Conservation (phyloP, 495 filamentous ascomycete genomes). For the Penicillium bovifimosum region DNA sequence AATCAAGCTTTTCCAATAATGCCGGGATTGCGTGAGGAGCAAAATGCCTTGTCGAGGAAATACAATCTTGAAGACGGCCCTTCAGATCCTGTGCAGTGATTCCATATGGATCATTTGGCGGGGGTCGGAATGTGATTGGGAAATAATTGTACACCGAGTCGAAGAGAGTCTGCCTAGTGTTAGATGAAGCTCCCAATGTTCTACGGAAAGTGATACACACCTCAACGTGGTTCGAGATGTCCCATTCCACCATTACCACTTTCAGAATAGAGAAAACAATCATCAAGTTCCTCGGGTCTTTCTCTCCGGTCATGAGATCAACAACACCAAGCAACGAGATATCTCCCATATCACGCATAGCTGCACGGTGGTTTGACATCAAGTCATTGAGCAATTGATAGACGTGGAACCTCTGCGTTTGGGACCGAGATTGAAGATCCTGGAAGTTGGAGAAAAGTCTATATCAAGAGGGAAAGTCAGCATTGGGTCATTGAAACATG, state of each 20-base stretch:
- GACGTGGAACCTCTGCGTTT: conserved; percentile 57
- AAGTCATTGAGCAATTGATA: conserved; percentile 59
- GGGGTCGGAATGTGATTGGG: conserved; percentile 70
- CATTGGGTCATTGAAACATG: not conserved
- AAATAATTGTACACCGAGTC: conserved; percentile 76
- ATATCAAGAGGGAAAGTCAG: conserved; percentile 13
- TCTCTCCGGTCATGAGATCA: conserved; percentile 67
- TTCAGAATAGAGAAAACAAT: conserved; percentile 68
- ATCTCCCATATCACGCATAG: conserved; percentile 50
- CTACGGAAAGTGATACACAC: conserved; percentile 31
- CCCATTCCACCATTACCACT: conserved; percentile 70
- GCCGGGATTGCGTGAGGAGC: conserved; percentile 65
- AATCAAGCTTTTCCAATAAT: conserved; percentile 70
- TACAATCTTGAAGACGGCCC: conserved; percentile 61
- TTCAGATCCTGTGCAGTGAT: conserved; percentile 73
- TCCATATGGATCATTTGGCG: conserved; percentile 68
- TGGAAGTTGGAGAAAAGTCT: conserved; percentile 48
- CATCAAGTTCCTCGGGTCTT: conserved; percentile 75
- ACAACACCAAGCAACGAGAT: conserved; percentile 59
- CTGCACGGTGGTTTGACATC: conserved; percentile 59
- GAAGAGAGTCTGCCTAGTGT: conserved; percentile 51
- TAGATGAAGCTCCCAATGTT: conserved; percentile 50
- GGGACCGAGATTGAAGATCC: conserved; percentile 58
- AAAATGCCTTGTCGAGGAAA: conserved; percentile 62
- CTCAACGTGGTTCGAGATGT: conserved; percentile 57